phyloP scores from a whole-genome alignment of 2,329 filamentous ascomycete species.

The Penicillium sclerotiorum region DNA sequence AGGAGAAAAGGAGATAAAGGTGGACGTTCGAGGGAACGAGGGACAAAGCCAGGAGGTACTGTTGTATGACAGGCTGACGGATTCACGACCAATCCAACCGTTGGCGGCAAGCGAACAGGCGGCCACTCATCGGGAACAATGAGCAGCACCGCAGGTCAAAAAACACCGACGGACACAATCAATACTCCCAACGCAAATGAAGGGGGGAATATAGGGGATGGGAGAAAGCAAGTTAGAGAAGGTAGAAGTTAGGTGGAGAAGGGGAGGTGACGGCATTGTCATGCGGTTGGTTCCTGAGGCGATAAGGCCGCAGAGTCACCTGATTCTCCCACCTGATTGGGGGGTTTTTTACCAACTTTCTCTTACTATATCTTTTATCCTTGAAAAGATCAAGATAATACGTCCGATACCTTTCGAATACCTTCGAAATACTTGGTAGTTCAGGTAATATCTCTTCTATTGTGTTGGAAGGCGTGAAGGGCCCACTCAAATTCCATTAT shows the following conservation, averaged over 20 bases:
- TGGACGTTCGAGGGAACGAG: conserved; percentile 14
- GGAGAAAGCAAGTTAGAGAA: conserved; percentile 11
- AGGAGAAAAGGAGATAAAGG: conserved; percentile 1
- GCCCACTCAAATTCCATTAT: too few species aligned
- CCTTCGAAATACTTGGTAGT: too few species aligned
- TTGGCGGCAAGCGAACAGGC: conserved; percentile 30
- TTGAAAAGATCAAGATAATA: too few species aligned
- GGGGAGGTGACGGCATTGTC: conserved; percentile 17
- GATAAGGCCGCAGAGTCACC: background rate
- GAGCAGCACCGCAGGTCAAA: conserved; percentile 23
- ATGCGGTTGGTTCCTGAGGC: conserved; percentile 17
- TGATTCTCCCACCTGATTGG: background rate
- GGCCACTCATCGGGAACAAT: conserved; percentile 38
- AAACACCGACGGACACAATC: conserved; percentile 10
- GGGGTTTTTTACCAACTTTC: too few species aligned
- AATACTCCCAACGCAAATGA: conserved; percentile 11
- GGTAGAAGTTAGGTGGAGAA: conserved; percentile 25
- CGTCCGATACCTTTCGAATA: too few species aligned
- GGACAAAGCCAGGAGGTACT: conserved; percentile 16
- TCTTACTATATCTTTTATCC: too few species aligned
- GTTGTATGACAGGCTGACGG: conserved; percentile 25
- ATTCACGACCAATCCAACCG: conserved; percentile 36
- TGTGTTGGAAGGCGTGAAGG: too few species aligned
- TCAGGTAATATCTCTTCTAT: too few species aligned
- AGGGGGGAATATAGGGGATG: conserved; percentile 8